Evolutionary conservation across 108 stramenopile genomes (phyloP), one percentile per base, ranked within the genome.

Genomic region (Nitzschia palea): DNA sequence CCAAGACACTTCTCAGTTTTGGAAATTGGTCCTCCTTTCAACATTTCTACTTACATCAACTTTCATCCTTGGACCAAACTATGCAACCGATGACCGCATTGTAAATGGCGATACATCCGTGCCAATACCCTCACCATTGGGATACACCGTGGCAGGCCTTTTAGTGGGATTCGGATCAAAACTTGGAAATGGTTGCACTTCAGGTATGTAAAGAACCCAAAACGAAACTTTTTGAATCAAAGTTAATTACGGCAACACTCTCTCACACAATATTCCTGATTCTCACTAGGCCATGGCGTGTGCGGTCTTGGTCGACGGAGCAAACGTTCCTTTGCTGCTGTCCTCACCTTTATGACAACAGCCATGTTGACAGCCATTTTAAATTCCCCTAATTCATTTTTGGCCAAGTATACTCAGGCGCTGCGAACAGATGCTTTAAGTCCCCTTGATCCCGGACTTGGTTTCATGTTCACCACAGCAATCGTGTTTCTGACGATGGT

Each of bases 301-400:
- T 94, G 95, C 62, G 97, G 97, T 35, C 44, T 97, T 28, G 85
- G 84, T 29, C 90, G 96, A 9, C 44, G 76, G 26, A 91, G 89
- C 54, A 47, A 63, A 17, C 85, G 96, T 18, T 87, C 85, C 22
- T 67, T 93, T 15, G 80, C 71, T 9, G 96, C 96, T 1, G 90
- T 87, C 9, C 3, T 67, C 25, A 78, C 91, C 0, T 97, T 97
- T 73, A 91, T 94, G 87, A 56, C 71, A 9, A 71, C 87, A 0
- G 92, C 87, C 17, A 63, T 90, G 31, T n/a, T 79, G 3, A 70
- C 78, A 0, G 31, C 48, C 17, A 26, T 64, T 5, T 62, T 74
- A 30, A 67, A 79, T 56, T 15, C 60, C 14, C 34, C 35, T n/a
- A 44, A 48, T 42, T 53, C 50, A 1, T 26, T 35, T 25, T 40